Evolutionary conservation across 768 basidiomycete species (phyloP), one percentile per base, ranked within the genome.

Genomic region (Amanita polypyramis): DNA sequence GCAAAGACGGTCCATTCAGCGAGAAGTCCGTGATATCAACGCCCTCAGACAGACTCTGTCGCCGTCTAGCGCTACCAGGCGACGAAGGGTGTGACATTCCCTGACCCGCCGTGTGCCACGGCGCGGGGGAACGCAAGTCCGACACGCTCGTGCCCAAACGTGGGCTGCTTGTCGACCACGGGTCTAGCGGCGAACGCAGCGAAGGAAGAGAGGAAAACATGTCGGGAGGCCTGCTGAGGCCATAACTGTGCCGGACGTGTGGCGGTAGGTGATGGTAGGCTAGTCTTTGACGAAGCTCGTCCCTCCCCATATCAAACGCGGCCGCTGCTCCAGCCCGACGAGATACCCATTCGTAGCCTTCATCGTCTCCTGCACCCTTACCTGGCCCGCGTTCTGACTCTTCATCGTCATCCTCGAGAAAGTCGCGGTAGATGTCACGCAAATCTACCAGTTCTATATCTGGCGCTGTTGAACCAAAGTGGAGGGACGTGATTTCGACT

Each of bases 391-490:
- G 62, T 34, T 73, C 68, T 8, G 64, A 55, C 17, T 76, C 75
- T 21, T 82, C 77, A 0, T 80, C 79, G 55, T 88, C 85, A 54
- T 85, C 86, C 51, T 93, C 88, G 47, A 96, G 77, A 59, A 98
- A 98, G 62, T 95, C 94, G 45, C 81, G 82, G 66, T 94, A 90
- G 49, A 98, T 90, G 70, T 97, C 92, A 40, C 91, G 76, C 44
- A 98, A 67, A 66, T 96, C 96, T 47, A 88, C 81, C 45, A 98
- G 75, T 62, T 96, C 90, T 19, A 94, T 76, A 51, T 93, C 85
- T 3, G 96, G 96, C 2, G 81, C 61, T 15, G 70, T 68, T 0
- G 82, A 78, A 27, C 96, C 96, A 64, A 99, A 94, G 50, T 91
- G 87, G 47, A 98, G 75, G 3, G 82, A 80, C 1, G 81, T 83